These are phyloP conservation scores for Xylaria sp. DNA, from an alignment of 2,329 filamentous ascomycete species.

Conservation along the genomic window DNA sequence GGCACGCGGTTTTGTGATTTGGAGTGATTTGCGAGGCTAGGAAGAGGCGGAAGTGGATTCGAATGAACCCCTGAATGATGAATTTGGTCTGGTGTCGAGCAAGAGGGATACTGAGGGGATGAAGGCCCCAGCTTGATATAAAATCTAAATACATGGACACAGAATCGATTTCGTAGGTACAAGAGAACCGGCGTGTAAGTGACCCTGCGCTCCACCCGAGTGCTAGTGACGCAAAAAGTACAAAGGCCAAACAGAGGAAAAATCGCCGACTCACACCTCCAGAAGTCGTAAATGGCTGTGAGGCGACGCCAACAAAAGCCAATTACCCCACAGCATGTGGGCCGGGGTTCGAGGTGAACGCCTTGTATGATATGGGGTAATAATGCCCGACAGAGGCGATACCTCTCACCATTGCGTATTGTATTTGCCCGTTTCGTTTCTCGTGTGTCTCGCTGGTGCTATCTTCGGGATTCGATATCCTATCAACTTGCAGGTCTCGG, in stretches of 20 bases:
- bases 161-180: constrained; percentile 11
- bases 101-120: constrained; percentile 3
- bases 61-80: neutral
- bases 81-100: constrained; percentile 7
- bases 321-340: constrained; percentile 25
- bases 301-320: constrained; percentile 5
- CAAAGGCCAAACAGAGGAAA: constrained; percentile 39
- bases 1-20: neutral
- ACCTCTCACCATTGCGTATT: neutral
- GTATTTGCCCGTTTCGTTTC: constrained; percentile 10
- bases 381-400: constrained; percentile 31
- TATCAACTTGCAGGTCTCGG: constrained; percentile 8
- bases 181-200: constrained; percentile 41
- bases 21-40: neutral
- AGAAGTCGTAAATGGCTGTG: constrained; percentile 7
- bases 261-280: constrained; percentile 46
- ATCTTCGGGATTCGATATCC: constrained; percentile 8
- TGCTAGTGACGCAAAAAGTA: constrained; percentile 12
- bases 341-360: constrained; percentile 8
- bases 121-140: constrained; percentile 37
- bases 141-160: constrained; percentile 22
- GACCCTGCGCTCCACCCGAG: constrained; percentile 37
- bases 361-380: constrained; percentile 22
- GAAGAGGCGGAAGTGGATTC: neutral
- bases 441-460: neutral